Conservation (phyloP, 768 basidiomycete species). For the Rhizopogon roseolus region DNA sequence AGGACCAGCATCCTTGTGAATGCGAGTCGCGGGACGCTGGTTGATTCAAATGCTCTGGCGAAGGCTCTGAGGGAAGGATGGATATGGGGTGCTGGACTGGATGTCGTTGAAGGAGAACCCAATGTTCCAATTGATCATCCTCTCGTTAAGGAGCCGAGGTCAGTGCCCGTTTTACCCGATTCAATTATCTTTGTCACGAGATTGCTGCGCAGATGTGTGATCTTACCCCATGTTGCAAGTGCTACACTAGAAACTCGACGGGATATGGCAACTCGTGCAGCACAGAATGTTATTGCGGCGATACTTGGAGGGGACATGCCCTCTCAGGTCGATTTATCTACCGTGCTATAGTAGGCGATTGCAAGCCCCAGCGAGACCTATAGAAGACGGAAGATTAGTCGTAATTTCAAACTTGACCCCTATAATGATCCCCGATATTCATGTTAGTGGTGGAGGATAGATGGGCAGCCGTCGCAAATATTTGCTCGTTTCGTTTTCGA, state of each 20-base stretch:
- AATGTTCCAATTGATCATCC: conserved; percentile 69
- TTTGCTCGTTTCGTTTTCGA: too few relatives aligned
- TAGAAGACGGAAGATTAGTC: too few relatives aligned
- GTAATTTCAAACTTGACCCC: too few relatives aligned
- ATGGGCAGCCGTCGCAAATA: too few relatives aligned
- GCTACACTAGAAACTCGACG: conserved; percentile 82
- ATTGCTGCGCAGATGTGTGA: conserved; percentile 52
- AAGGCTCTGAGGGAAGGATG: conserved; percentile 69
- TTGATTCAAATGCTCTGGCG: conserved; percentile 87
- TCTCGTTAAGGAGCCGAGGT: conserved; percentile 74
- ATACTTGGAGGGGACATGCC: conserved; percentile 57
- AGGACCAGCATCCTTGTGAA: conserved; percentile 79
- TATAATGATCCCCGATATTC: too few relatives aligned
- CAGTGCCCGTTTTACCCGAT: background rate
- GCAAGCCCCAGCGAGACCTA: too few relatives aligned
- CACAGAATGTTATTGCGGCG: conserved; percentile 46
- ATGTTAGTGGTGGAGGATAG: too few relatives aligned
- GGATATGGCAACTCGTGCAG: conserved; percentile 78
- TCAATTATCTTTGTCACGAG: background rate
- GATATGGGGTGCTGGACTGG: conserved; percentile 91
- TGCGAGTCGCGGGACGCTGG: conserved; percentile 76
- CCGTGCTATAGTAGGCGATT: conserved; percentile 2
- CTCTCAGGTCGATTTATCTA: conserved; percentile 36
- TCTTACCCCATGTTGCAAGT: conserved; percentile 89
- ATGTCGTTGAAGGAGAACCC: conserved; percentile 94